Conservation (phyloP, 139 green algal species). For the Diplosphaera chodatii region DNA sequence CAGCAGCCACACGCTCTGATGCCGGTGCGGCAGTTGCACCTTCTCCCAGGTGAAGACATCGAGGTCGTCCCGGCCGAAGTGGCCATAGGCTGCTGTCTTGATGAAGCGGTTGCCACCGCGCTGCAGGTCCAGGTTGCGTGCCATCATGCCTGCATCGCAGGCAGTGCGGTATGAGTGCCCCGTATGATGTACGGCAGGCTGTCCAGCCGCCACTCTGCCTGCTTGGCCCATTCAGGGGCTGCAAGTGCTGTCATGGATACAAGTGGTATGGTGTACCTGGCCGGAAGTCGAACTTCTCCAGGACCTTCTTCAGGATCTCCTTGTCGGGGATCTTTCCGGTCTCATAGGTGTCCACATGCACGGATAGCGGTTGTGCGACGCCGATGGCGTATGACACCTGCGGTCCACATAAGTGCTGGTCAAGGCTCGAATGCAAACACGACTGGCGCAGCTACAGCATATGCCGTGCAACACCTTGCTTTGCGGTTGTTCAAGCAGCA, state of each 20-base stretch:
- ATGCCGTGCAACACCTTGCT: too few relatives aligned
- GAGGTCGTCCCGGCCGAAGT: conserved; percentile 90
- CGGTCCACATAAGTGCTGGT: conserved; percentile 5
- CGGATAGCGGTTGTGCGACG: conserved; percentile 92
- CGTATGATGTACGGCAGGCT: too few relatives aligned
- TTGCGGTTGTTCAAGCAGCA: too few relatives aligned
- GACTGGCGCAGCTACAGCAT: too few relatives aligned
- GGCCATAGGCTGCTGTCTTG: conserved; percentile 93
- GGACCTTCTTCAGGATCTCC: conserved; percentile 76
- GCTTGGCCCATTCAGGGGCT: too few relatives aligned
- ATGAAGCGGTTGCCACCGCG: conserved; percentile 86
- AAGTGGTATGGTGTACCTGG: conserved; percentile 51
- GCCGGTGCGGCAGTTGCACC: too few relatives aligned
- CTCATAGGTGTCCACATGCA: conserved; percentile 96
- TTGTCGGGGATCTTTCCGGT: conserved; percentile 83
- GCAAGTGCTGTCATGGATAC: too few relatives aligned
- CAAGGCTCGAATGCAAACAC: too few relatives aligned
- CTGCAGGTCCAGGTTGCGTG: conserved; percentile 87
- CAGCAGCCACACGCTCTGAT: too few relatives aligned
- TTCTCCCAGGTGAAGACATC: conserved; percentile 97
- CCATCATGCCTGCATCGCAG: conserved; percentile 80
- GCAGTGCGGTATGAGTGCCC: too few relatives aligned
- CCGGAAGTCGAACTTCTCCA: conserved; percentile 97
- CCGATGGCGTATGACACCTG: conserved; percentile 97
- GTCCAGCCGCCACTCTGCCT: too few relatives aligned